Conservation (phyloP, 139 green algal genomes). For the Tetraselmis striata region DNA sequence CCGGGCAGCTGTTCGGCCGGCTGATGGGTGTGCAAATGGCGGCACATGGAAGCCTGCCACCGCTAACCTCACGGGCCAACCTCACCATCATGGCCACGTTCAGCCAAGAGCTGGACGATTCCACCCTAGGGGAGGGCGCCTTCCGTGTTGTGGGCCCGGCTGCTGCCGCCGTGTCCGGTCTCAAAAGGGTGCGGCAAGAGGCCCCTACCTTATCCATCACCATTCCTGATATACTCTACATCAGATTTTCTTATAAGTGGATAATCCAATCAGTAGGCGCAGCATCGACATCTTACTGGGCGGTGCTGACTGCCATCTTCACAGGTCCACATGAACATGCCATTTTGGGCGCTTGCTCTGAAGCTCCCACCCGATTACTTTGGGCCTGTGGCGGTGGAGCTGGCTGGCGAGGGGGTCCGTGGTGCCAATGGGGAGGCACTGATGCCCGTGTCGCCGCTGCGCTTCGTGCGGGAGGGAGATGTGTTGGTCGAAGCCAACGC, state of each 20-base stretch:
- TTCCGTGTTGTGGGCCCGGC: neutral
- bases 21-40: neutral
- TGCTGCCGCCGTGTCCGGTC: neutral
- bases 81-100: neutral
- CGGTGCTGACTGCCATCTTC: neutral
- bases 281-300: neutral
- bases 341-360: neutral
- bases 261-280: neutral
- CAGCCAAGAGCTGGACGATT: neutral
- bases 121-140: neutral
- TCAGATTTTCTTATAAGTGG: neutral
- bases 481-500: neutral
- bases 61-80: neutral
- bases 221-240: neutral
- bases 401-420: neutral
- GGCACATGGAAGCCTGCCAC: neutral
- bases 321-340: neutral
- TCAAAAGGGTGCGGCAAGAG: neutral
- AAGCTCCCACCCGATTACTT: neutral
- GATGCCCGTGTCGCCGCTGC: neutral
- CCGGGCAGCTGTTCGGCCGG: neutral
- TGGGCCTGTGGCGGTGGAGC: neutral
- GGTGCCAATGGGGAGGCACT: neutral
- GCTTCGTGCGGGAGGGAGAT: neutral
- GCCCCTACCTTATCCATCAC: neutral